These are phyloP conservation scores for Ormosia emarginata DNA, from an alignment of 306 rosid species.

Conservation along the genomic window DNA sequence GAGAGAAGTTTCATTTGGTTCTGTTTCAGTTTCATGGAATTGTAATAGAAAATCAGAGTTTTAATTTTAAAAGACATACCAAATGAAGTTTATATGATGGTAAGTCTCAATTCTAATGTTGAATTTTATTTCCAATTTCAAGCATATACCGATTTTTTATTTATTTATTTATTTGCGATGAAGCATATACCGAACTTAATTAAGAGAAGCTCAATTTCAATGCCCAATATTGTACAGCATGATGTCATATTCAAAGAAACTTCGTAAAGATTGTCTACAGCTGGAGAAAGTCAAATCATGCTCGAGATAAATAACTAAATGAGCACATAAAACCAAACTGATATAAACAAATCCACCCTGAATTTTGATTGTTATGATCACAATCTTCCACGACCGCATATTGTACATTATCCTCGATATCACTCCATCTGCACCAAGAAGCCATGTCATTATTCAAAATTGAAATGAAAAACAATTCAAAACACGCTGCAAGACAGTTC, in stretches of 20 bases:
- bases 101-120: not conserved
- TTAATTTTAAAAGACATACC: not conserved
- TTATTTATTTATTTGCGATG: too few species aligned
- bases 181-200: not conserved
- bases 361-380: slow-evolving; percentile 7
- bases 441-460: not conserved
- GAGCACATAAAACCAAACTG: slow-evolving; percentile 4
- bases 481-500: not conserved
- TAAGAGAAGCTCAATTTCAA: slow-evolving; percentile 12
- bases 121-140: slow-evolving; percentile 5
- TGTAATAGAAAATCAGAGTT: not conserved
- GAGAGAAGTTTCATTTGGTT: not conserved
- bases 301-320: slow-evolving; percentile 4
- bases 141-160: not conserved
- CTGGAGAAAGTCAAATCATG: slow-evolving; percentile 22
- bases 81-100: not conserved
- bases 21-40: not conserved
- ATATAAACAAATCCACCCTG: slow-evolving; percentile 12
- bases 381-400: slow-evolving; percentile 18
- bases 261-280: slow-evolving; percentile 25
- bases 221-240: slow-evolving; percentile 25
- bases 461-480: not conserved
- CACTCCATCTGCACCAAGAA: slow-evolving; percentile 53
- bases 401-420: slow-evolving; percentile 3
- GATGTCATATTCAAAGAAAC: slow-evolving; percentile 5